A percentile compares a stretch with the other conserved stretches of the same genome.
Conservation (phyloP, 2,329 filamentous ascomycete species). For the Drechslerella stenobrocha region DNA sequence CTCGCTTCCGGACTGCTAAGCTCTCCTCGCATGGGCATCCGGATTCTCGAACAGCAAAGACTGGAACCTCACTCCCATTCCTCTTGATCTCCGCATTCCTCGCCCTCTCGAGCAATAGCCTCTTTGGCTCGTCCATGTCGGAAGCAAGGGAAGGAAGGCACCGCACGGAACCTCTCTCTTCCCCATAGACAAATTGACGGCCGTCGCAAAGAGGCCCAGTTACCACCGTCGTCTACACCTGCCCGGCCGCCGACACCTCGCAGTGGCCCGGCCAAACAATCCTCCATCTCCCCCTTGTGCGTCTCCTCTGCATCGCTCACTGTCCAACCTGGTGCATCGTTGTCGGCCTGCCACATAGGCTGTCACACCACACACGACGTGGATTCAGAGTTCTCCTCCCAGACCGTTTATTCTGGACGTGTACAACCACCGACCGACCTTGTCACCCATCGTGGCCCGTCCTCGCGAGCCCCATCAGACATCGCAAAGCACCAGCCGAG, state of each 20-base stretch:
- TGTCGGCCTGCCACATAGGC: slow-evolving; percentile 38
- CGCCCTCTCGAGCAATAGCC: slow-evolving; percentile 37
- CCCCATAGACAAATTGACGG: slow-evolving; percentile 5
- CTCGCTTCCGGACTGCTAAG: slow-evolving; percentile 11
- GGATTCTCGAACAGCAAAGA: slow-evolving; percentile 40
- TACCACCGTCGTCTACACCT: slow-evolving; percentile 44
- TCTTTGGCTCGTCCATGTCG: slow-evolving; percentile 34
- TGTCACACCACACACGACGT: slow-evolving; percentile 38
- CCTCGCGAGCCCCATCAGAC: slow-evolving; percentile 31
- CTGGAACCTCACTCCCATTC: slow-evolving; percentile 38
- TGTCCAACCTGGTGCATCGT: slow-evolving; percentile 32
- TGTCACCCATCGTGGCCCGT: slow-evolving; percentile 8
- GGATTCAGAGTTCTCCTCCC: slow-evolving; percentile 27
- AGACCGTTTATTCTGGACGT: slow-evolving; percentile 44
- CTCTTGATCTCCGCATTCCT: slow-evolving; percentile 47
- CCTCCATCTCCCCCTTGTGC: neutral
- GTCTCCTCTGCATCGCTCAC: slow-evolving; percentile 5
- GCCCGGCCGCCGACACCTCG: slow-evolving; percentile 19
- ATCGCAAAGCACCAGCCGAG: slow-evolving; percentile 21
- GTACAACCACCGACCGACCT: slow-evolving; percentile 29
- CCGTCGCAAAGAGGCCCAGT: slow-evolving; percentile 4
- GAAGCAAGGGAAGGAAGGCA: slow-evolving; percentile 41
- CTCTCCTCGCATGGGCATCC: slow-evolving; percentile 25
- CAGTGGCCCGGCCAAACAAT: slow-evolving; percentile 6
- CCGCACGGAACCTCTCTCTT: slow-evolving; percentile 8